These are phyloP conservation scores for Monosporascus sp. DNA, from an alignment of 2,329 filamentous ascomycete species.

Conservation along the genomic window DNA sequence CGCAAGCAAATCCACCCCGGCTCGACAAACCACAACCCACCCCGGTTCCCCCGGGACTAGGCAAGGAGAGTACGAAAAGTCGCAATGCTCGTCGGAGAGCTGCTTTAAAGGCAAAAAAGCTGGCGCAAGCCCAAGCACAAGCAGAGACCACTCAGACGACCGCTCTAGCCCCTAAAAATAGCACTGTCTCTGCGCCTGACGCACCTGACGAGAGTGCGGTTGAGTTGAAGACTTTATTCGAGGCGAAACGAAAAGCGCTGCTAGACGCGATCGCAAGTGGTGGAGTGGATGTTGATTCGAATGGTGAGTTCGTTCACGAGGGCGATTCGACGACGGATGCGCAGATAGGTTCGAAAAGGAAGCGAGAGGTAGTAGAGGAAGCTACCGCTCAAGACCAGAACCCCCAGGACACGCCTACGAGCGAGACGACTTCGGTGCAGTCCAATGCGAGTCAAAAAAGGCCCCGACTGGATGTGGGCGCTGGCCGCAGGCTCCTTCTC, in stretches of 20 bases:
- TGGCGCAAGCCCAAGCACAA: slow-evolving; percentile 9
- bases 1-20: too few relatives aligned
- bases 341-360: slow-evolving; percentile 15
- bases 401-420: slow-evolving; percentile 1
- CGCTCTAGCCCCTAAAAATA: not conserved
- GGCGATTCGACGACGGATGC: slow-evolving; percentile 2
- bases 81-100: slow-evolving; percentile 46
- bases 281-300: slow-evolving; percentile 40
- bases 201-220: slow-evolving; percentile 3
- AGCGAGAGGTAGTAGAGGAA: slow-evolving; percentile 9
- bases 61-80: slow-evolving; percentile 40
- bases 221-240: slow-evolving; percentile 37
- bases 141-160: not conserved
- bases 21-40: not conserved
- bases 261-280: slow-evolving; percentile 45
- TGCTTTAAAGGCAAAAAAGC: slow-evolving; percentile 27
- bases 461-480: slow-evolving; percentile 43
- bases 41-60: slow-evolving; percentile 27
- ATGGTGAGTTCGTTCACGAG: slow-evolving; percentile 4
- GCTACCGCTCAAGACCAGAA: slow-evolving; percentile 1
- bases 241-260: slow-evolving; percentile 43
- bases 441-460: slow-evolving; percentile 22
- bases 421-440: slow-evolving; percentile 5
- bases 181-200: not conserved
- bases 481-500: slow-evolving; percentile 64